Base-by-base conservation (phyloP, 2,329 filamentous ascomycete species). In the Gaeumannomyces tritici region DNA sequence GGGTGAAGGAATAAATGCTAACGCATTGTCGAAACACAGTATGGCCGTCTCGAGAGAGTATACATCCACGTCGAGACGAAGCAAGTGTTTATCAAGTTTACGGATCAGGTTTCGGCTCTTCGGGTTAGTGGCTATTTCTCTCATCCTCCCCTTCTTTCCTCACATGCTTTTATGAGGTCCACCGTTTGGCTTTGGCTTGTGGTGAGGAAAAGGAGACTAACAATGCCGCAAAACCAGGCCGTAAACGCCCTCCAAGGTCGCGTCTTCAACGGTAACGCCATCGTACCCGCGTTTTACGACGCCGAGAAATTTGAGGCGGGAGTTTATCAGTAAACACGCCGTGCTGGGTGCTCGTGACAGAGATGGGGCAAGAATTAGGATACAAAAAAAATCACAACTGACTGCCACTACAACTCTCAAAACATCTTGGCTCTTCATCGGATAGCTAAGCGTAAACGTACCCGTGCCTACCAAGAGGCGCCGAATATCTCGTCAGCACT, bases 11-110 rank as follows among this genome's bases (percentile, higher is more conserved):
- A 12, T 27, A 13, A 26, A 8, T 31, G 55, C 60, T 62, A 47
- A 62, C 55, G 7, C 18, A 61, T 31, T 2, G 26, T 6, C 13
- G 24, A n/a, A 8, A n/a, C 54, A 13, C 66, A 91, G 86, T 96
- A 96, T 72, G 92, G 93, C 21, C 83, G 86, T 57, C 89, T 96
- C 6, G 90, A 96, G 73, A 81, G 91, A 67, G 80, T 96, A 24
- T 88, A 88, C 70, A 87, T 97, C 63, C 85, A 90, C 70, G 79
- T 85, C 57, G 77, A 82, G 66, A 79, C 79, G 59, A 75, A 79
- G 15, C 84, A 86, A 61, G 95, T 99, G 5, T 98, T 96, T 73
- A 91, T 99, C 73, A 91, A 96, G 73, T 99, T 98, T 72, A 93
- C 90, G 2, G 89, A 89, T 67, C 85, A 88, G 69, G 79, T 98